Evolutionary conservation across 2,329 filamentous ascomycete species (phyloP).

Genomic region (Whalleya microplaca): DNA sequence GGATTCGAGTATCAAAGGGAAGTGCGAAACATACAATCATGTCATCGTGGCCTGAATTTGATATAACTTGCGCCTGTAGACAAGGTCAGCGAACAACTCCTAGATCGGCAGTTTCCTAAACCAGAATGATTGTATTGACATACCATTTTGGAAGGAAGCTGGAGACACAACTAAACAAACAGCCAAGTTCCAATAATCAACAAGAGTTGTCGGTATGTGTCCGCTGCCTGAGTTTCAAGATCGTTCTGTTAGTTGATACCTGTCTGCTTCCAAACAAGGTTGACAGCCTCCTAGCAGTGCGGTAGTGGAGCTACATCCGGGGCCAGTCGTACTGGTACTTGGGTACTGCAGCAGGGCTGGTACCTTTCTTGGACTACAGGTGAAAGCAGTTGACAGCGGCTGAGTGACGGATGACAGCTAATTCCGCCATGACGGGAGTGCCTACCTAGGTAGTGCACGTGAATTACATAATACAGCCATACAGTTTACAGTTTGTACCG

Average conservation of each 20-base stretch:
- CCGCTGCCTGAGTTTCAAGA: not conserved
- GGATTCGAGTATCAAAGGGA: not conserved
- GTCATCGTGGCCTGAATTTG: conserved; percentile 91
- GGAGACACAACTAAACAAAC: not conserved
- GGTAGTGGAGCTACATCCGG: not conserved
- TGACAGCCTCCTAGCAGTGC: not conserved
- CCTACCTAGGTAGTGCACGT: not conserved
- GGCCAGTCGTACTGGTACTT: not conserved
- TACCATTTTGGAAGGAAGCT: conserved; percentile 30
- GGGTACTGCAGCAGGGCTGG: not conserved
- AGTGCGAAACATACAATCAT: conserved; percentile 83
- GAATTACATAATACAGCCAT: no score
- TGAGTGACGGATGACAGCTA: not conserved
- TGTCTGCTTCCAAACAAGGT: not conserved
- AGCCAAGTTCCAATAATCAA: not conserved
- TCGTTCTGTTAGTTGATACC: not conserved
- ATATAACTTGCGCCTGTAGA: conserved; percentile 68
- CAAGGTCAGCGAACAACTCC: conserved; percentile 18
- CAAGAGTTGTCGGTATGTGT: not conserved
- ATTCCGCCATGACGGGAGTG: not conserved
- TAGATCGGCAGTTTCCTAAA: not conserved
- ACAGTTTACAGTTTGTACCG: no score
- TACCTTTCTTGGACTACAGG: not conserved
- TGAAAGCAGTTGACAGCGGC: not conserved
- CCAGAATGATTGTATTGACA: not conserved